A percentile compares a stretch with the other conserved stretches of the same genome.
phyloP scores from a whole-genome alignment of 805 yeast genomes.

The Lachancea dasiensis region DNA sequence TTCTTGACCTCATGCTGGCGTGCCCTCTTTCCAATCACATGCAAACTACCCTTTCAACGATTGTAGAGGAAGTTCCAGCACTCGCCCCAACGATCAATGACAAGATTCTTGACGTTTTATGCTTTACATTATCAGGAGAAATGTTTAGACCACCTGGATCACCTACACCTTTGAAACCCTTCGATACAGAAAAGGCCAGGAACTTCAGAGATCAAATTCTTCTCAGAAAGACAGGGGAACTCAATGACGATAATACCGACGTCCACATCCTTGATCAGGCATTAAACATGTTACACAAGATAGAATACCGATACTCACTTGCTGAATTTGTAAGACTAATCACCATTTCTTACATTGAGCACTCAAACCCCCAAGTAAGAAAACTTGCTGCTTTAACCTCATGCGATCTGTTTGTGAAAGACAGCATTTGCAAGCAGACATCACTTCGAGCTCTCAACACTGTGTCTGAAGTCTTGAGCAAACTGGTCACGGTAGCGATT shows the following conservation, averaged over 20 bases:
- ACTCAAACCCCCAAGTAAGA: constrained; percentile 71
- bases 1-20: constrained; percentile 69
- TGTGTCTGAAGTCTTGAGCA: constrained; percentile 78
- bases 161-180: constrained; percentile 56
- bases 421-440: constrained; percentile 78
- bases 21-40: constrained; percentile 82
- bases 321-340: constrained; percentile 85
- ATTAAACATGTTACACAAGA: constrained; percentile 64
- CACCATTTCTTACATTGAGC: constrained; percentile 77
- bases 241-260: constrained; percentile 41
- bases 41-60: constrained; percentile 63
- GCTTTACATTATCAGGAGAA: constrained; percentile 74
- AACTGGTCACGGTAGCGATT: constrained; percentile 72
- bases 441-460: constrained; percentile 76
- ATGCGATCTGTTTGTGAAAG: constrained; percentile 65
- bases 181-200: constrained; percentile 61
- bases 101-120: constrained; percentile 61
- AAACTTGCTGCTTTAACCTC: constrained; percentile 82
- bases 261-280: constrained; percentile 63
- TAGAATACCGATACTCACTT: constrained; percentile 69
- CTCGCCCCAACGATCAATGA: constrained; percentile 67
- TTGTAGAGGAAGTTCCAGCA: constrained; percentile 73
- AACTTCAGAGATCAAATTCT: constrained; percentile 73
- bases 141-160: constrained; percentile 81
- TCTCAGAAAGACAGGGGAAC: constrained; percentile 55